Evolutionary conservation across 1,284 basidiomycete species (phyloP), one percentile per base, ranked within the genome.

Genomic region (Ustilago crameri): DNA sequence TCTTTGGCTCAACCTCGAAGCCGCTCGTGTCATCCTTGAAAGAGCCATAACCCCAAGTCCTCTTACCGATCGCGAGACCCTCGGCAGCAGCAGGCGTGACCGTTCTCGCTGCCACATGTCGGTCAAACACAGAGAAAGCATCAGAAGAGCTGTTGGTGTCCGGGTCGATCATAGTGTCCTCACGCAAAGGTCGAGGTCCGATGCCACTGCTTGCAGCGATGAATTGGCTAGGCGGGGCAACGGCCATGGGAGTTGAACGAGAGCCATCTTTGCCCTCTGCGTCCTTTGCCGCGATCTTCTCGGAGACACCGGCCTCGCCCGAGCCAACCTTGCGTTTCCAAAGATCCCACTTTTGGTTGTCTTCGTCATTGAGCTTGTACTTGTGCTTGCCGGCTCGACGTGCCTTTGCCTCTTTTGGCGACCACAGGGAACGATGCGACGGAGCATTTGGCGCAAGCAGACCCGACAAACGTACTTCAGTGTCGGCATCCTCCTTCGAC

Each of bases 1-100:
- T 83, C 61, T 83, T 83, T 18, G 81, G 80, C 63, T 83, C 78
- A 3, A 76, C 70, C 35, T 83, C 80, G 17, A 82, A 70, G 1
- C 74, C 75, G 34, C 65, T 64, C 15, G 47, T 67, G 26, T 50
- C 48, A 43, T 76, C 73, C 27, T 65, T 57, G 51, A 73, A 68
- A 20, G 70, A 73, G 24, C 64, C 70, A 32, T 73, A 73, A 38
- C 70, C 70, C 60, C 60, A 66, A 3, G 63, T 66, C 41, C 52
- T 54, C 38, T 67, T 66, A 30, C 63, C 63, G 41, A 72, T 72
- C 22, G 45, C 32, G 10, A 72, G 30, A 1, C 69, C 69, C 15
- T 48, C 61, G 2, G 51, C 37, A 9, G 46, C 50, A 18, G 41
- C 35, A 7, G 41, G 26, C 1, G 57, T 50, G 1, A 46, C 47